Conservation (phyloP, 2,329 filamentous ascomycete species). For the Cladosporium austrohemisphaericum region DNA sequence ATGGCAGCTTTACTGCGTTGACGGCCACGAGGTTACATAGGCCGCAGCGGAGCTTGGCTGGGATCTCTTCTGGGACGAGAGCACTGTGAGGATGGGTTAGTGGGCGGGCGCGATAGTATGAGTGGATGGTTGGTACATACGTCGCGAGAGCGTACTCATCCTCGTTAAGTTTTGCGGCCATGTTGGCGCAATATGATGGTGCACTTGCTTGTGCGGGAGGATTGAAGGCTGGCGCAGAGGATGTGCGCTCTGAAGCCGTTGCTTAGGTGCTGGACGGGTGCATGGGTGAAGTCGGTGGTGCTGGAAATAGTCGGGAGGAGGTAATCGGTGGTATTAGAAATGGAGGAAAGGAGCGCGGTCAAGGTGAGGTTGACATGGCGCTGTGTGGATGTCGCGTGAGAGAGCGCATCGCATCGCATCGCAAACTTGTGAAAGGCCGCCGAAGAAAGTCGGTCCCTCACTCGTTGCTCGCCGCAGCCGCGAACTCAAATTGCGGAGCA, state of each 20-base stretch:
- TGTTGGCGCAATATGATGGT: background rate
- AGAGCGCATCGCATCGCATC: background rate
- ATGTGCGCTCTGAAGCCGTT: background rate
- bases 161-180: constrained; percentile 10
- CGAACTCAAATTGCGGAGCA: too few relatives aligned
- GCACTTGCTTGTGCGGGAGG: background rate
- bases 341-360: background rate
- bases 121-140: background rate
- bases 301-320: background rate
- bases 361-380: background rate
- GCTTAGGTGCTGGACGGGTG: background rate
- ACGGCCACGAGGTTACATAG: constrained; percentile 87
- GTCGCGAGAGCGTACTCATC: constrained; percentile 7
- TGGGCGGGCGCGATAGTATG: background rate
- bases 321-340: background rate
- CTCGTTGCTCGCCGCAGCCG: too few relatives aligned
- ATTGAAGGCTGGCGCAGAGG: constrained; percentile 2
- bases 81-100: background rate
- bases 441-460: background rate
- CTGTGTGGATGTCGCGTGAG: background rate
- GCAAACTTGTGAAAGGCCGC: background rate
- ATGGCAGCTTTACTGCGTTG: constrained; percentile 86
- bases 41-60: constrained; percentile 93
- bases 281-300: background rate
- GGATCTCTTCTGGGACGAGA: constrained; percentile 61